phyloP scores from a whole-genome alignment of 768 basidiomycete species.

The Mrakia frigida region DNA sequence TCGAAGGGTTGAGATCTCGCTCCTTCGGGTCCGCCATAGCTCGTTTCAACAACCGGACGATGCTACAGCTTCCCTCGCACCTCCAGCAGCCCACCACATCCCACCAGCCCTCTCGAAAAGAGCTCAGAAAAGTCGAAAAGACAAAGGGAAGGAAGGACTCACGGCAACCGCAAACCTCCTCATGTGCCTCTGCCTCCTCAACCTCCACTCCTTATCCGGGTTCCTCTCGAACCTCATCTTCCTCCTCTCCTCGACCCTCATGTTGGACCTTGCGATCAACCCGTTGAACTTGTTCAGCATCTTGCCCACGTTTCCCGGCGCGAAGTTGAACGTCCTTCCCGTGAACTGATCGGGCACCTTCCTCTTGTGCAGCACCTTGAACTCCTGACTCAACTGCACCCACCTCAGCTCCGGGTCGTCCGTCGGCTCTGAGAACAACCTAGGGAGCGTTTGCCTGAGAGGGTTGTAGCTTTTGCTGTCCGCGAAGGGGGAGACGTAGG shows the following conservation, averaged over 20 bases:
- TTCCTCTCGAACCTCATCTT: constrained; percentile 16
- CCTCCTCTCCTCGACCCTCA: constrained; percentile 13
- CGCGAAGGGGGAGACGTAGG: neutral
- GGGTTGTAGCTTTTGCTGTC: neutral
- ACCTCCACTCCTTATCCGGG: constrained; percentile 3
- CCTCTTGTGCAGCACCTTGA: neutral
- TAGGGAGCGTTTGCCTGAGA: neutral
- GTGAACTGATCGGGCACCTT: neutral
- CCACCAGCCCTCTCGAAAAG: neutral
- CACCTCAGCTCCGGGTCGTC: neutral
- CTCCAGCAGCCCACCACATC: neutral
- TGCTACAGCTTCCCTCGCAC: neutral
- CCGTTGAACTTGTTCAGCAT: neutral
- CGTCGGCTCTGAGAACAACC: neutral
- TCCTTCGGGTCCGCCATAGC: neutral
- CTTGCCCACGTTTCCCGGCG: neutral
- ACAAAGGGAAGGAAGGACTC: neutral
- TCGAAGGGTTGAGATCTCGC: too few relatives aligned
- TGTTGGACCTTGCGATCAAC: neutral
- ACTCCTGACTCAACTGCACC: neutral
- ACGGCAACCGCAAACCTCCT: constrained; percentile 22
- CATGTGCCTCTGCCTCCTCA: constrained; percentile 11
- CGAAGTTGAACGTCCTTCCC: constrained; percentile 1
- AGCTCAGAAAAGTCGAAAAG: neutral
- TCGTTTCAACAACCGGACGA: neutral